Base-by-base conservation (phyloP, 2,329 filamentous ascomycete species). In the Fusarium devonianum region DNA sequence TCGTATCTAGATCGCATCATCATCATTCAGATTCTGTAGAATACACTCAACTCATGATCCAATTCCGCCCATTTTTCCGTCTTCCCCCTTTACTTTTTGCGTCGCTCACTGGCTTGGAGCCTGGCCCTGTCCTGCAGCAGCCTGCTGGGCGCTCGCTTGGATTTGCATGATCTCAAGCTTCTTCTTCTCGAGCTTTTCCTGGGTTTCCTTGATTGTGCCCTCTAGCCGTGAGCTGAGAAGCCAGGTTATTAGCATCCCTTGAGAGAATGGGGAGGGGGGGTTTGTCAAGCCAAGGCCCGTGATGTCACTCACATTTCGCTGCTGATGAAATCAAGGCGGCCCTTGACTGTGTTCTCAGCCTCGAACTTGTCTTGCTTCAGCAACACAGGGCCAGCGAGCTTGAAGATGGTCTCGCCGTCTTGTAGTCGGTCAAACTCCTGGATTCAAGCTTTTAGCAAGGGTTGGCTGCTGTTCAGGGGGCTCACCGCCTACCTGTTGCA, bases 341-440 rank as follows among this genome's bases (percentile, higher is more conserved):
- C 90, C 63, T 95, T 91, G 13, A 99, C 94, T 0, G 92, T 92
- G 78, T 90, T 88, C 59, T 92, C 86, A 0, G 94, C 94, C 71
- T 99, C 94, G 2, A 84, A 77, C 72, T 90, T 92, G 49, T 97
- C 94, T 73, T 99, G 94, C 79, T 97, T 97, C 67, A 99, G 74
- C 26, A 99, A 77, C 6, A 97, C 90, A 0, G 94, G 94, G 0
- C 94, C 94, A 35, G 96, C 86, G 30, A 97, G 84, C 75, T 97
- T 99, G 83, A 96, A 99, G 72, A 99, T 96, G 58, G 86, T 90
- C 67, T 95, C 89, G 63, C 88, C 88, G 26, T 92, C 87, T 64
- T 86, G 83, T 50, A 97, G 79, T 43, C 82, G 80, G 29, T 84
- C 80, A 71, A 97, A 97, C 73, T 97, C 93, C 87, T 94, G 58